These are phyloP conservation scores for Termitomyces sp. DNA, from an alignment of 768 basidiomycete species.

Conservation along the genomic window DNA sequence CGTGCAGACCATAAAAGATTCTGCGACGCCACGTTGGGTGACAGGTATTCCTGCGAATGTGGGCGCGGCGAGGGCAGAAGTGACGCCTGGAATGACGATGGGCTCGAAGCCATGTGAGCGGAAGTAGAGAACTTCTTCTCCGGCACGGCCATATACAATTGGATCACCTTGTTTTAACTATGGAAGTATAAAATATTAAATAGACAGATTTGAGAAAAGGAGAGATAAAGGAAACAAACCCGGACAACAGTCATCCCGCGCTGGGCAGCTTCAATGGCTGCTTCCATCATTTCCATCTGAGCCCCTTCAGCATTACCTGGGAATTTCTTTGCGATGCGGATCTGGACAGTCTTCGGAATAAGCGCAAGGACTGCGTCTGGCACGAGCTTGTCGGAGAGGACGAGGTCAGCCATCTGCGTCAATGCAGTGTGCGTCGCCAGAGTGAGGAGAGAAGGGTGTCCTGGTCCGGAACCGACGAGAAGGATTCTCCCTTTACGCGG, in stretches of 20 bases:
- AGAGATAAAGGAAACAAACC: constrained; percentile 36
- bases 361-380: constrained; percentile 82
- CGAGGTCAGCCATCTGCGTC: constrained; percentile 75
- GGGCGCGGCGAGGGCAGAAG: constrained; percentile 86
- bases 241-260: constrained; percentile 81
- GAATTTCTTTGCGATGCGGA: constrained; percentile 94
- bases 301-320: constrained; percentile 96
- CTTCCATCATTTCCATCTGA: constrained; percentile 92
- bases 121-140: constrained; percentile 94
- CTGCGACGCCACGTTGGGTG: constrained; percentile 92
- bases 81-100: constrained; percentile 84
- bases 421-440: constrained; percentile 79
- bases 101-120: constrained; percentile 80
- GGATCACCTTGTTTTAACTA: constrained; percentile 98
- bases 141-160: constrained; percentile 88
- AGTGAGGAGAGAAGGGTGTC: constrained; percentile 90
- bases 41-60: constrained; percentile 88
- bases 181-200: not conserved
- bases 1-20: constrained; percentile 86
- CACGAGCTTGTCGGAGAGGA: constrained; percentile 95
- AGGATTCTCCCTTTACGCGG: constrained; percentile 64
- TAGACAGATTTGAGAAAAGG: not conserved
- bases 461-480: constrained; percentile 92
- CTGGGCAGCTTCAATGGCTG: constrained; percentile 77
- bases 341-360: constrained; percentile 65